Conservation (phyloP, 2,329 filamentous ascomycete species). For the Phaeosphaeriaceae sp. region DNA sequence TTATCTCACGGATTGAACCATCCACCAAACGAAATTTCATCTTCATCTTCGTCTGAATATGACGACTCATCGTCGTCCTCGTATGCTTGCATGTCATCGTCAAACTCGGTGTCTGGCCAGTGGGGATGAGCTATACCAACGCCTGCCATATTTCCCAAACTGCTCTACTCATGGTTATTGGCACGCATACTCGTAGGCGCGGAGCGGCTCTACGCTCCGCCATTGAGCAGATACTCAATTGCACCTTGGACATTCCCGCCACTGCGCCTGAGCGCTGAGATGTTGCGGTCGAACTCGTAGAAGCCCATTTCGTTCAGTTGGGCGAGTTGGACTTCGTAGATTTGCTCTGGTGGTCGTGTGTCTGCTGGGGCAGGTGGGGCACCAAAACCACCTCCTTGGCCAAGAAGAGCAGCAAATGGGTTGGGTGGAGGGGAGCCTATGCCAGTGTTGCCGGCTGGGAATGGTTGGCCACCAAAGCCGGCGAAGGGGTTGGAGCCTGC, state of each 20-base stretch:
- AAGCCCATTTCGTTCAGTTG: conserved; percentile 99
- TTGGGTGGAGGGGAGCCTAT: conserved; percentile 32
- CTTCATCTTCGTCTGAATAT: too few relatives aligned
- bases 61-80: background rate
- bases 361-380: conserved; percentile 69
- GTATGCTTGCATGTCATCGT: too few relatives aligned
- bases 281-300: conserved; percentile 92
- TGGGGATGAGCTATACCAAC: too few relatives aligned
- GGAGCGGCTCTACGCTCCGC: conserved; percentile 30
- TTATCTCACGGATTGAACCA: too few relatives aligned
- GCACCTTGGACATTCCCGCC: conserved; percentile 95
- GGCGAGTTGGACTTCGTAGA: conserved; percentile 86
- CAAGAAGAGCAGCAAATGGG: conserved; percentile 52
- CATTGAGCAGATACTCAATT: conserved; percentile 70
- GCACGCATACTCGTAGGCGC: background rate
- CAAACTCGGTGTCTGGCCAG: too few relatives aligned
- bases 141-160: too few relatives aligned
- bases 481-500: conserved; percentile 44
- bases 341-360: conserved; percentile 88
- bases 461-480: conserved; percentile 53
- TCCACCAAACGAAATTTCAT: too few relatives aligned
- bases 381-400: conserved; percentile 48
- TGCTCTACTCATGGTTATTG: too few relatives aligned
- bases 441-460: conserved; percentile 32
- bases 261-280: conserved; percentile 83